These are phyloP conservation scores for Sarocladium strictum DNA, from an alignment of 2,329 filamentous ascomycete genomes.

Conservation along the genomic window DNA sequence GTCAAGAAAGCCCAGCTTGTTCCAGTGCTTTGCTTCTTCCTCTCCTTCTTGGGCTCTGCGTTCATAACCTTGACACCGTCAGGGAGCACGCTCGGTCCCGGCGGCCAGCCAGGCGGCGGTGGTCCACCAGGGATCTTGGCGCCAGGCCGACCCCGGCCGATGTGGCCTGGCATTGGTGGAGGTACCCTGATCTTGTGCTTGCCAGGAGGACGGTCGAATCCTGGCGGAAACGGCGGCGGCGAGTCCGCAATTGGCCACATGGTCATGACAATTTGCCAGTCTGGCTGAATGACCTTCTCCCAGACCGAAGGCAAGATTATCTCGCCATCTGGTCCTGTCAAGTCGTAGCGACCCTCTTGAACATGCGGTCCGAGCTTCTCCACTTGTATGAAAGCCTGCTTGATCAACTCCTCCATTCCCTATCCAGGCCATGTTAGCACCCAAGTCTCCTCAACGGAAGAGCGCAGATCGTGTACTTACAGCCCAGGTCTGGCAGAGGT, in stretches of 20 bases:
- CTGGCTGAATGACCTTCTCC: conserved; percentile 75
- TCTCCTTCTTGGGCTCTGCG: conserved; percentile 10
- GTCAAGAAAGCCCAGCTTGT: conserved; percentile 2
- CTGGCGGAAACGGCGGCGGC: conserved; percentile 16
- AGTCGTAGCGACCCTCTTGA: conserved; percentile 71
- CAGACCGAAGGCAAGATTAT: conserved; percentile 75
- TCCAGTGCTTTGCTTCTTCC: conserved; percentile 11
- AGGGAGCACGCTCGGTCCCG: not conserved
- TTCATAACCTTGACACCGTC: conserved; percentile 10
- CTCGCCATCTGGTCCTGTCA: conserved; percentile 72
- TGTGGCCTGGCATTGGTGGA: not conserved
- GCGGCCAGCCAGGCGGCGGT: not conserved
- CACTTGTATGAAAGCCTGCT: conserved; percentile 76
- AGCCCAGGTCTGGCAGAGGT: conserved; percentile 77
- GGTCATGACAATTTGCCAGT: conserved; percentile 49
- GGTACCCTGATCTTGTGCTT: not conserved
- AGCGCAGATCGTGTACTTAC: conserved; percentile 43
- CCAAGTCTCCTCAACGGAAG: not conserved
- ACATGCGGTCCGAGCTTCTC: conserved; percentile 72
- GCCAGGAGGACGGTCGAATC: not conserved
- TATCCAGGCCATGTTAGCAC: conserved; percentile 25
- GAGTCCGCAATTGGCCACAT: conserved; percentile 53
- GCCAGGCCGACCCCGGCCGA: not conserved
- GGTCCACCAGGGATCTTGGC: conserved; percentile 5
- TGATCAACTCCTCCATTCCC: conserved; percentile 84